phyloP scores from a whole-genome alignment of 2,329 filamentous ascomycete genomes.

The Diaporthe citrichinensis region DNA sequence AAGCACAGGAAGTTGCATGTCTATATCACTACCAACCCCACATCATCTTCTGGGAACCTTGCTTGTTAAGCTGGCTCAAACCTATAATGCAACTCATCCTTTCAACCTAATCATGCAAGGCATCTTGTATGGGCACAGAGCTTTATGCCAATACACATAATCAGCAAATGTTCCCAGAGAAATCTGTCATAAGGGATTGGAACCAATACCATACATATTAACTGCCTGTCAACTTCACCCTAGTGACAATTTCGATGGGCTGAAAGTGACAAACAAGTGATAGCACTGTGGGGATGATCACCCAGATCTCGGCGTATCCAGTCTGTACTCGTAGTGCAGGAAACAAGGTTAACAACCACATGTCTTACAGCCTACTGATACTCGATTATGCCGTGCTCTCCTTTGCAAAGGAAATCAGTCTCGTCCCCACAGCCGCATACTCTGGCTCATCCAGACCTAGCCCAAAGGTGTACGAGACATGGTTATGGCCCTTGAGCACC shows the following conservation, averaged over 20 bases:
- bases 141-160: not conserved
- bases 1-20: too few relatives aligned
- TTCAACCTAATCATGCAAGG: not conserved
- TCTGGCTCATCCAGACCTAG: slow-evolving; percentile 42
- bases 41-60: not conserved
- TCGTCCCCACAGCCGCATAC: slow-evolving; percentile 35
- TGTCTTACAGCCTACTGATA: not conserved
- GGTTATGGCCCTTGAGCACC: slow-evolving; percentile 45
- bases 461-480: slow-evolving; percentile 43
- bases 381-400: slow-evolving; percentile 12
- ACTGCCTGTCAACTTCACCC: not conserved
- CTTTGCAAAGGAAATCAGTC: slow-evolving; percentile 25
- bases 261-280: not conserved
- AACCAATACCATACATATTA: not conserved
- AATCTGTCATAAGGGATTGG: not conserved
- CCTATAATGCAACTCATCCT: not conserved
- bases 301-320: not conserved
- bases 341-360: not conserved
- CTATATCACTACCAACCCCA: not conserved
- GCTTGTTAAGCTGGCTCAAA: not conserved
- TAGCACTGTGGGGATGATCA: not conserved
- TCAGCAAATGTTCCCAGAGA: not conserved
- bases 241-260: not conserved
- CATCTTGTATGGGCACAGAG: not conserved
- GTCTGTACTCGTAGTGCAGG: not conserved